Conservation (phyloP, 2,329 filamentous ascomycete genomes). For the Fusarium annulatum region DNA sequence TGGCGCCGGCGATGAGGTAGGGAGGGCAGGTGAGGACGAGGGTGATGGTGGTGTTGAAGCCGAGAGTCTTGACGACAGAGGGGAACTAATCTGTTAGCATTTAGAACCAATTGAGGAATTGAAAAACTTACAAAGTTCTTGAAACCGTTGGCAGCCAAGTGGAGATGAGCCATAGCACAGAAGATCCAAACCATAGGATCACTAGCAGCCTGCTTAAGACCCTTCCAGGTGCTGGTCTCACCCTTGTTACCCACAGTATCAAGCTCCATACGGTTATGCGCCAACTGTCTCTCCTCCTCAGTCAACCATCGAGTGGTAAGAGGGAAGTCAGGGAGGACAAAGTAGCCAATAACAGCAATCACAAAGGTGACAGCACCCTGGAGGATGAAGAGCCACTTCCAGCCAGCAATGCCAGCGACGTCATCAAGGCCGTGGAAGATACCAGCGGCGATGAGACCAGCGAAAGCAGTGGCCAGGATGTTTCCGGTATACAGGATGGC, state of each 20-base stretch:
- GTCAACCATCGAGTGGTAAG: conserved; percentile 57
- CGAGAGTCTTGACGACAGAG: conserved; percentile 46
- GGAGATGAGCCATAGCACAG: conserved; percentile 62
- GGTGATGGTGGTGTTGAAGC: conserved; percentile 45
- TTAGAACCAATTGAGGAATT: rapidly evolving
- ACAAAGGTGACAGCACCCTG: conserved; percentile 62
- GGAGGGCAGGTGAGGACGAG: conserved; percentile 54
- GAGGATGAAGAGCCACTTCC: conserved; percentile 69
- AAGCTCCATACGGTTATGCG: conserved; percentile 55
- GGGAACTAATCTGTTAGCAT: conserved; percentile 31
- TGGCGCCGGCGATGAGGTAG: conserved; percentile 54
- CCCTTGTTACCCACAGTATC: conserved; percentile 59
- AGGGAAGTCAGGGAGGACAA: conserved; percentile 51
- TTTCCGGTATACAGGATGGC: conserved; percentile 58
- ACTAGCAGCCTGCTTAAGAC: conserved; percentile 56
- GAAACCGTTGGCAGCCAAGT: conserved; percentile 60
- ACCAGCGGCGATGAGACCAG: conserved; percentile 58
- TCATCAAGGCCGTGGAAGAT: conserved; percentile 52
- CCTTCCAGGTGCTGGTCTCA: conserved; percentile 54
- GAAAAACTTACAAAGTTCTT: conserved; percentile 47
- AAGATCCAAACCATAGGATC: conserved; percentile 63
- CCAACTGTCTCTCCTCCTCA: conserved; percentile 57
- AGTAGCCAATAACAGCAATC: conserved; percentile 44
- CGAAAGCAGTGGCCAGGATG: conserved; percentile 52
- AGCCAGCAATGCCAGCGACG: conserved; percentile 42